Percentiles rank a stretch among this genome's conserved stretches.
Evolutionary conservation across 768 basidiomycete genomes (phyloP).

Genomic region (Termitomyces sp.): DNA sequence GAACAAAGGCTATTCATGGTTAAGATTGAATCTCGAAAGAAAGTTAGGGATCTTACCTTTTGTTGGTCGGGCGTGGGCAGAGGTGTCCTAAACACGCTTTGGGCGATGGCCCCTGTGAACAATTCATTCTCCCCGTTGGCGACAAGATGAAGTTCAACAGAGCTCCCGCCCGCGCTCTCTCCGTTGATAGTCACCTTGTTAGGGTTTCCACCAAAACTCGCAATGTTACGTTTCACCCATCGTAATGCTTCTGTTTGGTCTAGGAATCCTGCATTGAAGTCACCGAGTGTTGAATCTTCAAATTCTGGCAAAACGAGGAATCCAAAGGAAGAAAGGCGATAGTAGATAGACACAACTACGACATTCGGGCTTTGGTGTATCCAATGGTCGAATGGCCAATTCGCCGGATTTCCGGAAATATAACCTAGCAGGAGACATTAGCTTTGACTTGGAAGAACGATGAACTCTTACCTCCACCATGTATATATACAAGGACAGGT

Average conservation of each 20-base stretch:
- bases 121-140: conserved; percentile 32
- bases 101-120: conserved; percentile 54
- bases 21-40: neutral
- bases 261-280: conserved; percentile 16
- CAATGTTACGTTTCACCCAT: conserved; percentile 62
- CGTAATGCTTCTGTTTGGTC: conserved; percentile 59
- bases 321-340: conserved; percentile 58
- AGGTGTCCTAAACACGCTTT: conserved; percentile 53
- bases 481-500: conserved; percentile 43
- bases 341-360: conserved; percentile 62
- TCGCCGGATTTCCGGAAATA: conserved; percentile 52
- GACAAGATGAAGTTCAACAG: conserved; percentile 54
- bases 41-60: conserved; percentile 27
- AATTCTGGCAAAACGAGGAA: conserved; percentile 53
- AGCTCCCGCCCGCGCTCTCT: conserved; percentile 52
- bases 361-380: conserved; percentile 57
- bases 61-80: conserved; percentile 47
- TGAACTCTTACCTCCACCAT: conserved; percentile 35
- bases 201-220: conserved; percentile 60
- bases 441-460: neutral
- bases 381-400: conserved; percentile 66
- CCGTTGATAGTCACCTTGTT: conserved; percentile 54
- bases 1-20: conserved; percentile 39
- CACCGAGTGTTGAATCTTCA: conserved; percentile 26
- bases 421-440: conserved; percentile 31